Percentiles rank a stretch among this genome's conserved stretches.
phyloP scores from a whole-genome alignment of 306 rosid genomes.

The Rubus idaeus region DNA sequence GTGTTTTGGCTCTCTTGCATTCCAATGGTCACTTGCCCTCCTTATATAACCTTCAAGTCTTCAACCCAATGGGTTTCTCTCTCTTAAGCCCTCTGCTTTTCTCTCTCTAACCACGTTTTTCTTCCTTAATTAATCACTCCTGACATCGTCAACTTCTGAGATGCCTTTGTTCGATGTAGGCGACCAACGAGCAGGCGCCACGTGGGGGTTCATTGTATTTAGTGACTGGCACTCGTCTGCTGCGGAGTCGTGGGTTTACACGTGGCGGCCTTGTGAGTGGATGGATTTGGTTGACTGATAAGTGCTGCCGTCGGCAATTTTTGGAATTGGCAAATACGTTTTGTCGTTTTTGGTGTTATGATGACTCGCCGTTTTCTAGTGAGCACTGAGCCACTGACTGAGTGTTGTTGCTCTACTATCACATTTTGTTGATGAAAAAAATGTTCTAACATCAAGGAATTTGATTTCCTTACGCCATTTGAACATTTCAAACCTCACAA shows the following conservation, averaged over 20 bases:
- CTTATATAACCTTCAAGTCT: conserved; percentile 40
- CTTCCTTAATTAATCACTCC: conserved; percentile 9
- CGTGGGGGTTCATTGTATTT: not conserved
- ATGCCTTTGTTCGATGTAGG: conserved; percentile 21
- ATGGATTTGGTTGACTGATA: conserved; percentile 9
- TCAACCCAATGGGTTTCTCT: not conserved
- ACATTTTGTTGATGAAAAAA: not conserved
- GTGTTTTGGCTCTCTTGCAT: conserved; percentile 14
- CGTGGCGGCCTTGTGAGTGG: conserved; percentile 13
- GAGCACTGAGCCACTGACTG: not conserved
- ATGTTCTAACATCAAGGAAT: not conserved
- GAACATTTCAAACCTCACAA: not conserved
- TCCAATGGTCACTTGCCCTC: not conserved
- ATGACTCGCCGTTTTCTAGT: not conserved
- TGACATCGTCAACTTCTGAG: conserved; percentile 39
- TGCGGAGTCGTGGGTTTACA: not conserved
- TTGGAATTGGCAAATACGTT: not conserved
- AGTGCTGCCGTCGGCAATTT: not conserved
- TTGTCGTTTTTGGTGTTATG: conserved; percentile 7
- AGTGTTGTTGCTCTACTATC: not conserved
- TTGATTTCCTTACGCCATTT: not conserved
- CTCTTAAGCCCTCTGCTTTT: not conserved
- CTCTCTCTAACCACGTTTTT: conserved; percentile 24
- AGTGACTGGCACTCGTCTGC: conserved; percentile 22
- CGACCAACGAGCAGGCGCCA: conserved; percentile 10